Conservation (phyloP, 306 rosid species). For the Fagus sylvatica region DNA sequence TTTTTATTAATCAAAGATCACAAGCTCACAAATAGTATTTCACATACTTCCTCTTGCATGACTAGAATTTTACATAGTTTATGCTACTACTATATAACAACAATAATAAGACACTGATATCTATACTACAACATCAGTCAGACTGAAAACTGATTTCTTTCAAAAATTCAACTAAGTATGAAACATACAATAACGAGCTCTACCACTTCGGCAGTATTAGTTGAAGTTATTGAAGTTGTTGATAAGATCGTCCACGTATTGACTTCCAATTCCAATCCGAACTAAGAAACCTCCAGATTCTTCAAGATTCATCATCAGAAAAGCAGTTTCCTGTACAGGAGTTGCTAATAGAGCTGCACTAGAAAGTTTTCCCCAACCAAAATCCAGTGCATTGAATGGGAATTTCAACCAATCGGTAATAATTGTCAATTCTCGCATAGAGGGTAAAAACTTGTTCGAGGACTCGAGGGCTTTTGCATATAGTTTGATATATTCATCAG, state of each 20-base stretch:
- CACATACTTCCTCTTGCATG: no score
- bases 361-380: constrained; percentile 29
- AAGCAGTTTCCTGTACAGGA: constrained; percentile 33
- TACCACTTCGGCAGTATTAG: not conserved
- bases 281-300: constrained; percentile 21
- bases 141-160: not conserved
- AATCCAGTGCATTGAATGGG: constrained; percentile 20
- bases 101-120: not conserved
- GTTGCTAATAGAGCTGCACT: constrained; percentile 17
- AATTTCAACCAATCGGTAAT: constrained; percentile 29
- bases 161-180: not conserved
- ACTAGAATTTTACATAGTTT: not conserved
- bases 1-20: not conserved
- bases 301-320: constrained; percentile 25
- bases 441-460: constrained; percentile 32
- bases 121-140: not conserved
- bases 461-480: constrained; percentile 30
- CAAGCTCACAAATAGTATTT: not conserved
- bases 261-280: constrained; percentile 22
- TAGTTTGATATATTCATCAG: constrained; percentile 23
- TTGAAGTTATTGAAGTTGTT: constrained; percentile 11
- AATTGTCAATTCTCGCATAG: constrained; percentile 35
- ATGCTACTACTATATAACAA: not conserved
- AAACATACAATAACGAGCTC: not conserved
- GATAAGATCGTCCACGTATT: constrained; percentile 6